Conservation (phyloP, 2,329 filamentous ascomycete genomes). For the Leptographium wingfieldii region DNA sequence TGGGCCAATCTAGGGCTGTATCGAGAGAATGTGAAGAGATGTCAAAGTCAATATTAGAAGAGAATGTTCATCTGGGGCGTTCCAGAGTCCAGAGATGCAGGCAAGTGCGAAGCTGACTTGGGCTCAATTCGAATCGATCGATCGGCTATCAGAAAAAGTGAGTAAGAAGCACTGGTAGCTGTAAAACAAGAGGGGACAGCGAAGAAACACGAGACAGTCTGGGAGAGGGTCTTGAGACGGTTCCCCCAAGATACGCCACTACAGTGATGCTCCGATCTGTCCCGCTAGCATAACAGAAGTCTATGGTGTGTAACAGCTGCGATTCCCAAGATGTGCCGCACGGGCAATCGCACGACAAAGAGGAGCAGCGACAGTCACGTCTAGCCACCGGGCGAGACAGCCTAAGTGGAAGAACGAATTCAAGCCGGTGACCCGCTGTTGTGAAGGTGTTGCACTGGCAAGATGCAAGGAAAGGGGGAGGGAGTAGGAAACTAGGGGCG, state of each 20-base stretch:
- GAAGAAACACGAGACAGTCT: background rate
- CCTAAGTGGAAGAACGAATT: too few relatives aligned
- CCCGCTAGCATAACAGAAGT: too few relatives aligned
- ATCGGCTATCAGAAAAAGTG: constrained; percentile 4
- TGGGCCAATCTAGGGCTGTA: background rate
- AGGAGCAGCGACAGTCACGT: too few relatives aligned
- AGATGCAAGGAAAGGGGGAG: constrained; percentile 10
- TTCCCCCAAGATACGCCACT: too few relatives aligned
- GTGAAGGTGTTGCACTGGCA: background rate
- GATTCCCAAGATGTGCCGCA: too few relatives aligned
- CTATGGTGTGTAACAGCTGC: too few relatives aligned
- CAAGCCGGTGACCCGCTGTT: too few relatives aligned
- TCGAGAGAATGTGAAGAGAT: background rate
- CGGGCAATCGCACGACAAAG: too few relatives aligned
- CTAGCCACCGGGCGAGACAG: too few relatives aligned
- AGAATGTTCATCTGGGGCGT: constrained; percentile 3
- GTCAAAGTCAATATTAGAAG: background rate
- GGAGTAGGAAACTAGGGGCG: too few relatives aligned
- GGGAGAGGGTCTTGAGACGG: too few relatives aligned
- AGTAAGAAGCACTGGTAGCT: background rate
- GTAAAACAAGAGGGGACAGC: background rate
- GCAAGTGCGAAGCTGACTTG: background rate
- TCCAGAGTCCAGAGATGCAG: background rate
- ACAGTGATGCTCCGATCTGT: too few relatives aligned
- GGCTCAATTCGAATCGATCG: constrained; percentile 2